These are phyloP conservation scores for Termitomyces sp. DNA, from an alignment of 768 basidiomycete genomes.

Conservation along the genomic window DNA sequence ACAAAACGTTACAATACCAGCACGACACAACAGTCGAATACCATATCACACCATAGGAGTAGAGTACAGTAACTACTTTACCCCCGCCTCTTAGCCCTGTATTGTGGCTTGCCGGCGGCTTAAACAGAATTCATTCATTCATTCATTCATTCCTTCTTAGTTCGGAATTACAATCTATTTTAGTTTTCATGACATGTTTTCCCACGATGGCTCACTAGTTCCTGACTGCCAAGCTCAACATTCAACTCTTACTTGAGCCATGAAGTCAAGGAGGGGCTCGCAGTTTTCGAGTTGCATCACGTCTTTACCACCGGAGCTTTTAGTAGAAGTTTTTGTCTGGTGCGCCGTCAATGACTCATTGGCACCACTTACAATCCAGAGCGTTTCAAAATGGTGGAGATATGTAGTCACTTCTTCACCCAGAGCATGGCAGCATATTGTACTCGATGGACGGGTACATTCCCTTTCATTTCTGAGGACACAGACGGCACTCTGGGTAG, in stretches of 20 bases:
- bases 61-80: no score
- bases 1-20: no score
- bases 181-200: background rate
- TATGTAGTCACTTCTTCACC: conserved; percentile 49
- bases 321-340: conserved; percentile 55
- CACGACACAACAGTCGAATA: no score
- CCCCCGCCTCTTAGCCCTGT: no score
- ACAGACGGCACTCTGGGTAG: conserved; percentile 50
- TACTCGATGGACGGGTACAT: conserved; percentile 38
- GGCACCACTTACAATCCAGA: conserved; percentile 41
- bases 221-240: no score
- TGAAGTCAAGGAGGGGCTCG: background rate
- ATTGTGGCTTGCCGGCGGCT: no score
- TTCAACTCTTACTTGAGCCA: background rate
- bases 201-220: background rate
- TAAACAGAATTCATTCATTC: no score
- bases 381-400: conserved; percentile 59
- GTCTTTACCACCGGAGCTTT: conserved; percentile 52
- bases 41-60: no score
- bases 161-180: no score
- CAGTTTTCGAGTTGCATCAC: conserved; percentile 7
- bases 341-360: conserved; percentile 38
- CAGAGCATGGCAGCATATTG: conserved; percentile 54
- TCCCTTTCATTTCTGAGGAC: conserved; percentile 32
- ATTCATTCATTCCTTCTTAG: no score